Base-by-base conservation (phyloP, 257 asterid species). In the Solanum arcanum region DNA sequence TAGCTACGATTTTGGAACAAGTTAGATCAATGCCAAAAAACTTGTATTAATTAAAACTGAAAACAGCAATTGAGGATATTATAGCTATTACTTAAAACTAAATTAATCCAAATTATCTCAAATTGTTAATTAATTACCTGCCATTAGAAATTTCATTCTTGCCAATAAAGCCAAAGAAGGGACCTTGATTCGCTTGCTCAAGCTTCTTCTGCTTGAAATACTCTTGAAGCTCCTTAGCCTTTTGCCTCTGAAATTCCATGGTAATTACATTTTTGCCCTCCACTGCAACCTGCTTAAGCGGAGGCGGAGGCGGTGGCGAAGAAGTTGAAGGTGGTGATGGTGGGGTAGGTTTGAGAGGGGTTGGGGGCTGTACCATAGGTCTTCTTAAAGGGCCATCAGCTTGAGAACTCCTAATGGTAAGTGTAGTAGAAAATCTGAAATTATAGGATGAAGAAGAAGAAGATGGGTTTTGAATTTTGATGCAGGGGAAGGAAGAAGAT, bases 111-210 rank as follows among this genome's bases (percentile, higher is more conserved):
- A 78, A 18, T 81, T 49, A 11, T 81, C 20, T 49, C 21, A 33
- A 31, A 80, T 16, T 80, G 31, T 2, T n/a, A 6, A 41, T 3
- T 35, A 35, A 7, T 88, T 91, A 96, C 99, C 99, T 97, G 90
- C 99, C 99, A 90, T 97, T 97, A 66, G 97, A 84, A 90, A 97
- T 95, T 85, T 97, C 99, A 90, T 97, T 97, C 92, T 97, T 97
- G 56, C 87, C 92, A 90, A 94, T 89, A 89, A 97, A 97, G 5
- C 99, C 99, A 89, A 97, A 96, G 90, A 96, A 93, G 86, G 99
- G 99, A 16, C 98, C 98, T 88, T 94, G 96, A 93, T 92, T 72
- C 87, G 94, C 98, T 59, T 90, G 94, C 80, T 93, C 98, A 66
- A 96, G 93, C 90, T 96, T 97, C 95, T 95, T 97, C 98, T 94